A percentile compares a stretch with the other conserved stretches of the same genome.
Evolutionary conservation across 163 green algal genomes (phyloP).

Genomic region (Chloromonas sp.): DNA sequence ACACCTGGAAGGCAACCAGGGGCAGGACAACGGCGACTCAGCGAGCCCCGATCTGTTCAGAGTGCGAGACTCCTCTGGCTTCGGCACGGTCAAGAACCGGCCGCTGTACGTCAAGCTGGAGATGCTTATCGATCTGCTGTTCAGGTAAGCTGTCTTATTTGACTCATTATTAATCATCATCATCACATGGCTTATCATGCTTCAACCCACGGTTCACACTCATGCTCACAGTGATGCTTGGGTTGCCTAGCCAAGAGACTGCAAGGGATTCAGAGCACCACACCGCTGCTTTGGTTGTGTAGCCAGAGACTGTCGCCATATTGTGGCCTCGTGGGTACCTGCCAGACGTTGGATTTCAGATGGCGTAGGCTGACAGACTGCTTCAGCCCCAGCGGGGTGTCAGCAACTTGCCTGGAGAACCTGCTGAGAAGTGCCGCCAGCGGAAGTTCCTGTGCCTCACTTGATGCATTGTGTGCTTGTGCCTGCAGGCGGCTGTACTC

Average conservation of each 20-base stretch:
- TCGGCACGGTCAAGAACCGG: constrained; percentile 35
- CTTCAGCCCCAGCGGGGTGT: too few species aligned
- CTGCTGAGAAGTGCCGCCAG: too few species aligned
- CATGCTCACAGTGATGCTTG: too few species aligned
- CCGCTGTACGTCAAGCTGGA: constrained; percentile 67
- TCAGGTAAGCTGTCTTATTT: constrained; percentile 20
- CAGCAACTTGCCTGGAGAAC: too few species aligned
- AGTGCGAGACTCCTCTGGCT: constrained; percentile 22
- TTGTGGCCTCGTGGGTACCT: too few species aligned
- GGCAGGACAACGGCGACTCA: not conserved
- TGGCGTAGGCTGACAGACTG: too few species aligned
- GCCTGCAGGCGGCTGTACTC: constrained; percentile 44
- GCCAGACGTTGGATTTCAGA: too few species aligned
- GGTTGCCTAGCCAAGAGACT: too few species aligned
- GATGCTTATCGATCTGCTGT: constrained; percentile 64
- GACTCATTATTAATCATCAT: not conserved
- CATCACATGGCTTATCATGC: not conserved
- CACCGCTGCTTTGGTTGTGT: too few species aligned
- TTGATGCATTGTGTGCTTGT: not conserved
- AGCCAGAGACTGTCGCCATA: too few species aligned
- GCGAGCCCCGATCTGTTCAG: constrained; percentile 38
- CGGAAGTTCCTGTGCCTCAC: too few species aligned
- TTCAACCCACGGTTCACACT: not conserved
- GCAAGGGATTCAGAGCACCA: too few species aligned
- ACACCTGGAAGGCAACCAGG: constrained; percentile 26